Evolutionary conservation across 2,329 filamentous ascomycete genomes (phyloP), one percentile per base, ranked within the genome.

Genomic region (Epichloe amarillans): DNA sequence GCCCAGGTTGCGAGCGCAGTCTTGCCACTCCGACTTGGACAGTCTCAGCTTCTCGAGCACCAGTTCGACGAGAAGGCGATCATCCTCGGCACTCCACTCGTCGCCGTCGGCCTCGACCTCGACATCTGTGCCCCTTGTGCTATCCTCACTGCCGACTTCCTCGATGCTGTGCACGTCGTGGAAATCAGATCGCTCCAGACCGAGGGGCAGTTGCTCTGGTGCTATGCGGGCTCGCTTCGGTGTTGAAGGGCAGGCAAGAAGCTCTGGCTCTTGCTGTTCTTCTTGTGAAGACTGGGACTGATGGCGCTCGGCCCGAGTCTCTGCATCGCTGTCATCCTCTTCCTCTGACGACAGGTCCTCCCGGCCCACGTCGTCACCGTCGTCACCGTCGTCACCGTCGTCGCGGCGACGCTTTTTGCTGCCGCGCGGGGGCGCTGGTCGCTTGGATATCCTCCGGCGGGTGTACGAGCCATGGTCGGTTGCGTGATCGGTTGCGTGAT

Each of bases 41-140:
- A 85, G 70, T 65, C 76, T 77, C 50, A 84, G 70, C 68, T 84
- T 84, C 61, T 82, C 79, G 5, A 84, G 69, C 39, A 85, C 79
- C 17, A 84, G 71, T 64, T 84, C 80, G n/a, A 84, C 77, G 2
- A 85, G 69, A 52, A 82, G 70, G 52, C 79, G 72, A 62, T 84
- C 81, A 54, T 84, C 80, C 55, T 84, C 80, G 2, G 71, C 69
- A 53, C 73, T 80, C 82, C 82, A 84, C 39, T 67, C 65, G 52
- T 71, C 67, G 50, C 69, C 71, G 53, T 75, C 73, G 2, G 63
- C 66, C 48, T 73, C 73, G 30, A 66, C 58, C 35, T 72, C 69
- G 15, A 72, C 63, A 38, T 71, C 68, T 1, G 66, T 66, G 49
- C 67, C 67, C 19, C 57, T 45, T 38, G 48, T 54, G 51, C 47